Conservation (phyloP, 2,329 filamentous ascomycete genomes). For the Exophiala bonariae region DNA sequence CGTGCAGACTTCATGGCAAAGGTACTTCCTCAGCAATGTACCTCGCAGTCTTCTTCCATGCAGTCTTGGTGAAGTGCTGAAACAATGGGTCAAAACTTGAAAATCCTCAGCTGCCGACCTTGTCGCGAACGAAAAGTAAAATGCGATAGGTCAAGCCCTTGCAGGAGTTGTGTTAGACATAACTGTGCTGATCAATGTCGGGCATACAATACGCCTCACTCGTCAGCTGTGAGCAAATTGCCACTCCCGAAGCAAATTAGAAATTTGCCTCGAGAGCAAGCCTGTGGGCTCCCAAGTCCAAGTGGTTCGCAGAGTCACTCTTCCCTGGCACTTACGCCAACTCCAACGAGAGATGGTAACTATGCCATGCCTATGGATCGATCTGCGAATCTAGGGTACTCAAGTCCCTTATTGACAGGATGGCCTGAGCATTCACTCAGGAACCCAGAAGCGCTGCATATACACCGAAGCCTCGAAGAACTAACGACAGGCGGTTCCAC, state of each 20-base stretch:
- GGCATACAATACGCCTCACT: conserved; percentile 28
- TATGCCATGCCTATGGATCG: too few relatives aligned
- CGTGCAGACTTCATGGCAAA: too few relatives aligned
- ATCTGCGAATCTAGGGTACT: too few relatives aligned
- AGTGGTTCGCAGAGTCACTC: too few relatives aligned
- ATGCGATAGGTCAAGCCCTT: conserved; percentile 35
- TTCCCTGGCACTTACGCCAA: too few relatives aligned
- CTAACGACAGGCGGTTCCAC: background rate
- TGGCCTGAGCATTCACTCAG: too few relatives aligned
- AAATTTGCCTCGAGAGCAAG: conserved; percentile 1
- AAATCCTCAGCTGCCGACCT: conserved; percentile 32
- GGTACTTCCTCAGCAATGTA: too few relatives aligned
- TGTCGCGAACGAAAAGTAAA: conserved; percentile 36
- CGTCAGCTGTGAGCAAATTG: conserved; percentile 3
- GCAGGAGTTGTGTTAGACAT: conserved; percentile 34
- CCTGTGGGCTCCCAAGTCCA: background rate
- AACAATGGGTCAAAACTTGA: background rate
- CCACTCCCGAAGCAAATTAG: conserved; percentile 2
- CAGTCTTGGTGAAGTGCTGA: too few relatives aligned
- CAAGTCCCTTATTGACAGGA: too few relatives aligned
- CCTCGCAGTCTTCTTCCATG: too few relatives aligned
- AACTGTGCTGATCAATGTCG: conserved; percentile 32
- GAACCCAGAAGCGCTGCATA: background rate
- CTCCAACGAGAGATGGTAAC: too few relatives aligned
- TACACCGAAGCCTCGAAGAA: background rate